Conservation (phyloP, 176 grass and related monocot genomes). For the Areca catechu region DNA sequence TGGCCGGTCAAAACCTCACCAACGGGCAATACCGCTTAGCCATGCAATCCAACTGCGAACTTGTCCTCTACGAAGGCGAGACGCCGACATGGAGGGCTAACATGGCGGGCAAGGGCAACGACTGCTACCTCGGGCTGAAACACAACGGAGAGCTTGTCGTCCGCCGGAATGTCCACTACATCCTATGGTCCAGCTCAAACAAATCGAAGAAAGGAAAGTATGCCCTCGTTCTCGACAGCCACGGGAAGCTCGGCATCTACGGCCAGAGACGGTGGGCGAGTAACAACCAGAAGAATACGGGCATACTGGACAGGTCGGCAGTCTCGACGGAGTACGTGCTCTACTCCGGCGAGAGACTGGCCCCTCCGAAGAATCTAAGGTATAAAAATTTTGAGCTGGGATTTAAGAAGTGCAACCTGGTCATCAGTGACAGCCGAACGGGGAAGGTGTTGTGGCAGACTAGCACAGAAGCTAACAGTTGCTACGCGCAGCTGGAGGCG, state of each 20-base stretch:
- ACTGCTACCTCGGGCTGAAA: constrained; percentile 2
- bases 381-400: constrained; percentile 2
- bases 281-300: constrained; percentile 5
- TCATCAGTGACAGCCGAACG: neutral
- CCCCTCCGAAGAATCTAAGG: constrained; percentile 1
- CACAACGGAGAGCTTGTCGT: neutral
- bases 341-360: constrained; percentile 1
- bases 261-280: constrained; percentile 5
- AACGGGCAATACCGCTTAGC: neutral
- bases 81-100: neutral
- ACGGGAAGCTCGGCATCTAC: constrained; percentile 1
- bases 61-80: neutral
- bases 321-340: neutral
- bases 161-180: neutral
- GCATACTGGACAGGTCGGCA: neutral
- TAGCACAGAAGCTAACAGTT: neutral
- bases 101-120: neutral
- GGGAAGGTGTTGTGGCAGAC: constrained; percentile 10
- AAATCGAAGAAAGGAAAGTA: neutral
- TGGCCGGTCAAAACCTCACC: constrained; percentile 2
- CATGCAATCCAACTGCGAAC: neutral
- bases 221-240: neutral
- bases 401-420: neutral
- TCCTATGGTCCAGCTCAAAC: neutral
- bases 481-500: neutral